A percentile compares a stretch with the other conserved stretches of the same genome.
These are phyloP conservation scores for Fusarium oligoseptatum DNA, from an alignment of 2,329 filamentous ascomycete species.

Conservation along the genomic window DNA sequence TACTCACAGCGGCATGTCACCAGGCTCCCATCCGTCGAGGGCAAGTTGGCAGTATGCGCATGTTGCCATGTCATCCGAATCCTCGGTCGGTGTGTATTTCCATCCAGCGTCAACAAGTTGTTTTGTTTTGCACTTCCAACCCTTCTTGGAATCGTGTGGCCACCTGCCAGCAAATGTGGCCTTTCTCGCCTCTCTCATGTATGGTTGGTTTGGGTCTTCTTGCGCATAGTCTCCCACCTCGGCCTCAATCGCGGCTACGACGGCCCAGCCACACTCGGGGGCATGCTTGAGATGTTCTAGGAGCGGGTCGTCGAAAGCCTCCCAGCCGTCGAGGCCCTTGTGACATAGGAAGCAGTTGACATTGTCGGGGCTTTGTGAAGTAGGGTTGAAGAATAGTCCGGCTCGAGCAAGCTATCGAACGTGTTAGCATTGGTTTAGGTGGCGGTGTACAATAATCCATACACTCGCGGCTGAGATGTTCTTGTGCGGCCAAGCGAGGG, in stretches of 20 bases:
- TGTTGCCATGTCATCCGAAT: conserved; percentile 89
- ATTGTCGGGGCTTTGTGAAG: conserved; percentile 83
- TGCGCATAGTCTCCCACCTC: conserved; percentile 72
- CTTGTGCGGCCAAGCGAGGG: conserved; percentile 81
- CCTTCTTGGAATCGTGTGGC: conserved; percentile 90
- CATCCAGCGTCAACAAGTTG: conserved; percentile 95
- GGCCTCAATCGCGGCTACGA: conserved; percentile 72
- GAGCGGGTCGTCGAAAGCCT: conserved; percentile 85
- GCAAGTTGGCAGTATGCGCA: conserved; percentile 92
- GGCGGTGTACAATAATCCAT: conserved; percentile 23
- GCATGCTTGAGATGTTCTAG: conserved; percentile 89
- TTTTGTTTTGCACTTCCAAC: conserved; percentile 90
- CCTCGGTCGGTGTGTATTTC: conserved; percentile 88
- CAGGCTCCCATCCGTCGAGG: conserved; percentile 93
- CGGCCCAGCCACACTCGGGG: conserved; percentile 87
- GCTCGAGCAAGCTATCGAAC: conserved; percentile 81
- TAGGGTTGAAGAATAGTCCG: conserved; percentile 90
- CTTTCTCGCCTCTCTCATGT: conserved; percentile 81
- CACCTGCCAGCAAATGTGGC: conserved; percentile 87
- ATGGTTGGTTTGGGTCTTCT: conserved; percentile 79
- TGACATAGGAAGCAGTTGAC: conserved; percentile 89
- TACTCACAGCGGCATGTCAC: conserved; percentile 86
- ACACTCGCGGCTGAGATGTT: conserved; percentile 51
- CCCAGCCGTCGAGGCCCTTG: conserved; percentile 91
- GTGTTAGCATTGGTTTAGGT: conserved; percentile 38